A percentile compares a stretch with the other conserved stretches of the same genome.
Evolutionary conservation across 352 stramenopile species (phyloP).

Genomic region (Globisporangium emineosum): DNA sequence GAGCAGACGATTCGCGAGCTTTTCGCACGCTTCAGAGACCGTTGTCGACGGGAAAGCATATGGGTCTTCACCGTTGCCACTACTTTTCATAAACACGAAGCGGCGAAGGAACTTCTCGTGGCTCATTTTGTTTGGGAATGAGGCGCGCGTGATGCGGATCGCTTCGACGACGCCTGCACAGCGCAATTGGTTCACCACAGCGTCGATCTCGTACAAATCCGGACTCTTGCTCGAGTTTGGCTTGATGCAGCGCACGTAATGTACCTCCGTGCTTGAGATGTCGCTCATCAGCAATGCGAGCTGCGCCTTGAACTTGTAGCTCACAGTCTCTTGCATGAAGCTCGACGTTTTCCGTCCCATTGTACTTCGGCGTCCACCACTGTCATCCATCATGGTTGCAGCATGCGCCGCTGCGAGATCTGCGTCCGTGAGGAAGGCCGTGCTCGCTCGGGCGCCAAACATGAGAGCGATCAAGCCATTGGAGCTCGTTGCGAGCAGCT

Average conservation of each 20-base stretch:
- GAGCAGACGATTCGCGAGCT: conserved; percentile 51
- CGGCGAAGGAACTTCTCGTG: conserved; percentile 88
- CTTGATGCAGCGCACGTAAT: conserved; percentile 92
- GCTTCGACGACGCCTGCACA: conserved; percentile 89
- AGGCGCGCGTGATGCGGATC: conserved; percentile 86
- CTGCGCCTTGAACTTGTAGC: conserved; percentile 89
- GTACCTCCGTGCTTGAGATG: conserved; percentile 81
- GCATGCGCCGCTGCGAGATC: conserved; percentile 54
- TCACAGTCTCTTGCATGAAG: conserved; percentile 88
- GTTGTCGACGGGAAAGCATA: conserved; percentile 32
- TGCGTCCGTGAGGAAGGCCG: conserved; percentile 55
- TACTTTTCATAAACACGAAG: conserved; percentile 73
- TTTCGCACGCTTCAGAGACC: conserved; percentile 59
- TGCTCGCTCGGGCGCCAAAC: conserved; percentile 51
- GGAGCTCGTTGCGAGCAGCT: conserved; percentile 62
- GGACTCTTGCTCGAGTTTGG: conserved; percentile 84
- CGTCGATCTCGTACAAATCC: conserved; percentile 78
- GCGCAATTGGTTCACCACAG: conserved; percentile 84
- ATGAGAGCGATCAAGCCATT: conserved; percentile 75
- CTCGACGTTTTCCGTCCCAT: conserved; percentile 60
- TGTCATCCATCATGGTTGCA: conserved; percentile 39
- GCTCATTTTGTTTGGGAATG: conserved; percentile 92
- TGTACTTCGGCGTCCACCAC: conserved; percentile 35
- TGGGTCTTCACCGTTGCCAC: conserved; percentile 14
- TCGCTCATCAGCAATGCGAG: conserved; percentile 84